Evolutionary conservation across 2,329 filamentous ascomycete species (phyloP).

Genomic region (Alternaria alternata): DNA sequence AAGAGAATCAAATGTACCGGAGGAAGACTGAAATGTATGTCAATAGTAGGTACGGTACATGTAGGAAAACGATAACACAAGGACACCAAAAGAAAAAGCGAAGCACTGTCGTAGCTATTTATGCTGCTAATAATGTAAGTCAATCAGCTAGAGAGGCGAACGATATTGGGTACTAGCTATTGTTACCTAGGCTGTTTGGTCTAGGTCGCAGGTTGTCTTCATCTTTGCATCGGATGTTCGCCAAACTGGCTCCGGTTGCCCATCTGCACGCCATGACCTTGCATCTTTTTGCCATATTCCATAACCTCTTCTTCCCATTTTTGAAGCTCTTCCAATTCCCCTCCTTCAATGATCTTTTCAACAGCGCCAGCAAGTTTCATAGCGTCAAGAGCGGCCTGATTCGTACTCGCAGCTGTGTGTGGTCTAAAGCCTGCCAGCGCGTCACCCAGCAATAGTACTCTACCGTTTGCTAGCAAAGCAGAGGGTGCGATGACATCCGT

Average conservation of each 20-base stretch:
- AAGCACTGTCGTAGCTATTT: background rate
- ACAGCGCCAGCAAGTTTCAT: slow-evolving; percentile 37
- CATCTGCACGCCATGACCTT: slow-evolving; percentile 22
- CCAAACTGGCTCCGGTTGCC: slow-evolving; percentile 27
- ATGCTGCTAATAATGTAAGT: no score
- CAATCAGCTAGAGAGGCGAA: background rate
- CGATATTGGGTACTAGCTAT: background rate
- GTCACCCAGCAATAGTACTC: slow-evolving; percentile 57
- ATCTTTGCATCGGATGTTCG: slow-evolving; percentile 15
- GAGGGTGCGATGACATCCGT: slow-evolving; percentile 50
- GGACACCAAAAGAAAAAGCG: background rate
- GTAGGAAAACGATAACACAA: no score
- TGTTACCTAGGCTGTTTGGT: background rate
- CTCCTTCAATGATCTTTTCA: slow-evolving; percentile 47
- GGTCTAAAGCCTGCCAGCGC: slow-evolving; percentile 56
- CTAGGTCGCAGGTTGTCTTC: background rate
- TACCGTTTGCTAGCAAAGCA: slow-evolving; percentile 50
- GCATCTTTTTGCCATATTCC: slow-evolving; percentile 21
- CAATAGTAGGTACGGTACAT: background rate
- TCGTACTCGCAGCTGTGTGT: slow-evolving; percentile 55
- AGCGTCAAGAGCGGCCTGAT: slow-evolving; percentile 56
- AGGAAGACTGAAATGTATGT: background rate
- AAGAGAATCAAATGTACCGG: background rate
- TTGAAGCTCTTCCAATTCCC: slow-evolving; percentile 30
- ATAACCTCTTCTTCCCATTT: slow-evolving; percentile 44